Evolutionary conservation across 73 alveolate species (phyloP).

Genomic region (Paramecium caudatum): DNA sequence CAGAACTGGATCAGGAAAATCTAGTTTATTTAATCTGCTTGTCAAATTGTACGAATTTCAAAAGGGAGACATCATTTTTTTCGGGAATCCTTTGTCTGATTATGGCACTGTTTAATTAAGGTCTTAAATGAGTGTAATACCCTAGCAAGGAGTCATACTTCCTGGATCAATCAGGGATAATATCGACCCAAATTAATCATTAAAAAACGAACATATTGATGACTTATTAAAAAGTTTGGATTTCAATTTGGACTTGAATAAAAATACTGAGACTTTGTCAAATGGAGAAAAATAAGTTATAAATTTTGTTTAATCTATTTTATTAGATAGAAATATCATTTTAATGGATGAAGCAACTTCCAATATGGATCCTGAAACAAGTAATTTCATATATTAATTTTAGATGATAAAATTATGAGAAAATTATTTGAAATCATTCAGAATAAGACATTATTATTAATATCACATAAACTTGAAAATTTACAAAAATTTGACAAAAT

Average conservation of each 20-base stretch:
- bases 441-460: slow-evolving; percentile 78
- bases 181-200: slow-evolving; percentile 81
- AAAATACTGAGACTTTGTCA: slow-evolving; percentile 80
- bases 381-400: background rate
- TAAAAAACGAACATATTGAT: slow-evolving; percentile 71
- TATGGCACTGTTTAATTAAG: slow-evolving; percentile 79
- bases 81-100: slow-evolving; percentile 76
- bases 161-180: slow-evolving; percentile 84
- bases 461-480: slow-evolving; percentile 84
- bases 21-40: slow-evolving; percentile 79
- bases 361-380: slow-evolving; percentile 80
- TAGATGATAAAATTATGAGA: slow-evolving; percentile 54
- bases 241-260: slow-evolving; percentile 59
- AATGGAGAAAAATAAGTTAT: background rate
- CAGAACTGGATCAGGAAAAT: slow-evolving; percentile 89
- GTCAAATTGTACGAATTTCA: slow-evolving; percentile 76
- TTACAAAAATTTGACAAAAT: slow-evolving; percentile 81
- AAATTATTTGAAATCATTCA: slow-evolving; percentile 74
- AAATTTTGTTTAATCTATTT: slow-evolving; percentile 79
- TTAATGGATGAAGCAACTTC: slow-evolving; percentile 86
- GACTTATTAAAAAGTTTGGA: slow-evolving; percentile 70
- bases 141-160: slow-evolving; percentile 81
- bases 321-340: slow-evolving; percentile 78
- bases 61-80: slow-evolving; percentile 79
- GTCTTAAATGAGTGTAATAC: slow-evolving; percentile 78